A percentile compares a stretch with the other conserved stretches of the same genome.
These are phyloP conservation scores for Lotus japonicus DNA, from an alignment of 306 rosid genomes.

Conservation along the genomic window DNA sequence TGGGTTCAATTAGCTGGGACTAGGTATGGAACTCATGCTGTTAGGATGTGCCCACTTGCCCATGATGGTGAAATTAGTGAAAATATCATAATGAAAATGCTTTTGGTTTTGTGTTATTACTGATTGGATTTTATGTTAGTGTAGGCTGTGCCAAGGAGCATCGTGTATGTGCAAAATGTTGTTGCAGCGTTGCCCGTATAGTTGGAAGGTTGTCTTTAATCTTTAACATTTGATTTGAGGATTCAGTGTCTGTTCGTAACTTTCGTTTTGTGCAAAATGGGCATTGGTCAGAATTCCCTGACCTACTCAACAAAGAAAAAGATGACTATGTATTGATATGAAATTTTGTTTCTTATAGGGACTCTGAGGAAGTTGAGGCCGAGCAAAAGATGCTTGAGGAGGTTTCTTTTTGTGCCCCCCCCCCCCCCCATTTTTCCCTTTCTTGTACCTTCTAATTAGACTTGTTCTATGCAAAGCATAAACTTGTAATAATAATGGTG, in stretches of 20 bases:
- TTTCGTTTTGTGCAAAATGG: neutral
- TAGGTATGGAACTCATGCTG: neutral
- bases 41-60: neutral
- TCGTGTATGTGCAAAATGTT: slow-evolving; percentile 76
- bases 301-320: neutral
- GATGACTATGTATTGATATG: neutral
- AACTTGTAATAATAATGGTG: slow-evolving; percentile 7
- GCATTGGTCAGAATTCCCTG: neutral
- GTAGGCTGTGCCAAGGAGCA: slow-evolving; percentile 94
- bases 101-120: neutral
- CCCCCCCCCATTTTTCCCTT: neutral
- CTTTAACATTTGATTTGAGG: neutral
- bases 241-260: slow-evolving; percentile 19
- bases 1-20: neutral
- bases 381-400: slow-evolving; percentile 84
- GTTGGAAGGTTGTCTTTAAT: slow-evolving; percentile 64
- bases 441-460: neutral
- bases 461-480: neutral
- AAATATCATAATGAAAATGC: neutral
- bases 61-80: neutral
- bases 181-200: slow-evolving; percentile 45
- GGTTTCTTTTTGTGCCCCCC: slow-evolving; percentile 31
- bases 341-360: slow-evolving; percentile 37
- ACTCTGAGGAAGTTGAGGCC: slow-evolving; percentile 70
- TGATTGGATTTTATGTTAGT: slow-evolving; percentile 23